phyloP scores from a whole-genome alignment of 1,284 basidiomycete species.

The Ganoderma resinaceum region DNA sequence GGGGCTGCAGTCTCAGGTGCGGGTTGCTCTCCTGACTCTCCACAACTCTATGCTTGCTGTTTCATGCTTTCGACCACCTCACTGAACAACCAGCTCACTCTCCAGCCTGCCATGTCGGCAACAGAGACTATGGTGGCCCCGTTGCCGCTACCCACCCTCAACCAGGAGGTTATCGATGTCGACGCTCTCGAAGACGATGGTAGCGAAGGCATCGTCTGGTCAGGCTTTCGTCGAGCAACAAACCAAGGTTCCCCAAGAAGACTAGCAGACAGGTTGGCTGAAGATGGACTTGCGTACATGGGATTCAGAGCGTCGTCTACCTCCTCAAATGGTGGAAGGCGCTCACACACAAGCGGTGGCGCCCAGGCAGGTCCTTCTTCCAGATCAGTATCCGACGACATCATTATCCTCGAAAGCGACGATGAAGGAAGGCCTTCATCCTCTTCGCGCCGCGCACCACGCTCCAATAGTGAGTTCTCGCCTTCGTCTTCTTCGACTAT shows the following conservation, averaged over 20 bases:
- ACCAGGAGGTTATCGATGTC: conserved; percentile 11
- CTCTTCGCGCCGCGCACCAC: conserved; percentile 28
- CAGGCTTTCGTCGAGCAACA: conserved; percentile 28
- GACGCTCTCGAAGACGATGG: conserved; percentile 43
- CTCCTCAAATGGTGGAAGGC: conserved; percentile 8
- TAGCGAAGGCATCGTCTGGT: conserved; percentile 24
- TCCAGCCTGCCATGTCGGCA: conserved; percentile 9
- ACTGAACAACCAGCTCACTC: neutral
- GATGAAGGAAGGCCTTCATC: conserved; percentile 43
- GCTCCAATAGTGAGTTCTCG: conserved; percentile 33
- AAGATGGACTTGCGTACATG: conserved; percentile 21
- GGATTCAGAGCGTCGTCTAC: conserved; percentile 16
- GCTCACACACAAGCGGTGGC: conserved; percentile 19
- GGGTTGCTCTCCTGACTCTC: neutral
- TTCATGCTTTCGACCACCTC: neutral
- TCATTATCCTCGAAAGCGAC: conserved; percentile 51
- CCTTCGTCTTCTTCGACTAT: neutral
- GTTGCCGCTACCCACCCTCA: conserved; percentile 1
- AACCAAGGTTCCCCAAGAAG: neutral
- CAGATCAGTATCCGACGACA: conserved; percentile 20
- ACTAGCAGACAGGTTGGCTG: neutral
- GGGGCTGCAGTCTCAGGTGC: neutral
- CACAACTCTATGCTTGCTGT: neutral
- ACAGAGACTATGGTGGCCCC: conserved; percentile 5
- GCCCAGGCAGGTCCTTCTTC: conserved; percentile 27